Conservation (phyloP, 106 monocot genomes). For the Dendrobium chrysotoxum region DNA sequence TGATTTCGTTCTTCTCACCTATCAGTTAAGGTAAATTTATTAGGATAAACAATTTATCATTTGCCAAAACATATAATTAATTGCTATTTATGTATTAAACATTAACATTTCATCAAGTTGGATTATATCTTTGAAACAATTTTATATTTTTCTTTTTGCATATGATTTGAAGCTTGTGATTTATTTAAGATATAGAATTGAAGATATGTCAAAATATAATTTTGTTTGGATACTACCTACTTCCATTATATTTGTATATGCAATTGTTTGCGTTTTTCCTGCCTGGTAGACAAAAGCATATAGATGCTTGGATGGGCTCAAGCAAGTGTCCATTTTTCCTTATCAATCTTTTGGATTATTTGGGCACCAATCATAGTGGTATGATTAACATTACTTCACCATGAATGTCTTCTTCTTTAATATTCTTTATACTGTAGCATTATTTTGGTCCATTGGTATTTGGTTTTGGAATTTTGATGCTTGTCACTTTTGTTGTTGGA, state of each 20-base stretch:
- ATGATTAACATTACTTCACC: constrained; percentile 25
- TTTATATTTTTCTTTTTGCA: no score
- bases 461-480: no score
- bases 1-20: no score
- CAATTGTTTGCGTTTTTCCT: constrained; percentile 7
- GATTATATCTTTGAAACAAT: no score
- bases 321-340: constrained; percentile 75
- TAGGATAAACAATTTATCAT: no score
- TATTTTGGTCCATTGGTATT: not conserved
- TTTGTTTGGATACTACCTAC: not conserved
- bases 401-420: not conserved
- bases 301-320: constrained; percentile 69
- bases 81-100: no score
- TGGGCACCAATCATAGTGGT: constrained; percentile 97
- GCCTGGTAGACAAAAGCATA: constrained; percentile 63
- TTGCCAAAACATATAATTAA: no score
- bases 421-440: not conserved
- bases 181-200: no score
- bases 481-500: no score
- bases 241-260: not conserved
- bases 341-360: constrained; percentile 69
- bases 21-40: no score
- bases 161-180: no score
- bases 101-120: no score
- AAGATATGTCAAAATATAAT: not conserved